Conservation (phyloP, 805 yeast genomes). For the Zygosaccharomyces rouxii region DNA sequence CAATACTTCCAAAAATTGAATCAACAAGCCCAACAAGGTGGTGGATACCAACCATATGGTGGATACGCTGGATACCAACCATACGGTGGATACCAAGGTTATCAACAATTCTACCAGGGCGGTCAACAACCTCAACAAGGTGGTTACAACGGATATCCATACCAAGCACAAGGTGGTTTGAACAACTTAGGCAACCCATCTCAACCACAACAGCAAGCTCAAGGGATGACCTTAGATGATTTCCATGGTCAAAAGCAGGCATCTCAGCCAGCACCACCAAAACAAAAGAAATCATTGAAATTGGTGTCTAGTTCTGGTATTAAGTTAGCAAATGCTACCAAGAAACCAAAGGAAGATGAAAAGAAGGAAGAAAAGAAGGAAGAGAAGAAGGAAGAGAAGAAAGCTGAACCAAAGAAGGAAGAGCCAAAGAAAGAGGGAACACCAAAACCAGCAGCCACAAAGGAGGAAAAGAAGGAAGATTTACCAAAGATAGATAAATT, state of each 20-base stretch:
- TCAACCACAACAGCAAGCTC: slow-evolving; percentile 28
- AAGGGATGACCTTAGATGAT: slow-evolving; percentile 76
- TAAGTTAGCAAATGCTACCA: slow-evolving; percentile 53
- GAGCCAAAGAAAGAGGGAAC: slow-evolving; percentile 6
- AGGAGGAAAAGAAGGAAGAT: slow-evolving; percentile 17
- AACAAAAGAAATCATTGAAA: slow-evolving; percentile 65
- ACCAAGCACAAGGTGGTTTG: slow-evolving; percentile 25
- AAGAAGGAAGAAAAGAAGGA: slow-evolving; percentile 23
- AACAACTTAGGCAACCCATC: slow-evolving; percentile 22
- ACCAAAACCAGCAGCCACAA: neutral
- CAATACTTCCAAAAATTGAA: slow-evolving; percentile 26
- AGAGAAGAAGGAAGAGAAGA: slow-evolving; percentile 15
- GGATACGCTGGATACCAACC: slow-evolving; percentile 22
- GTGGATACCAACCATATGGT: slow-evolving; percentile 19
- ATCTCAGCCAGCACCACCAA: slow-evolving; percentile 30
- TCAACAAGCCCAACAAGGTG: slow-evolving; percentile 27
- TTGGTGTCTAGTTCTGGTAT: slow-evolving; percentile 62
- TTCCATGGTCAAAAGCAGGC: slow-evolving; percentile 46
- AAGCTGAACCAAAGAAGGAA: slow-evolving; percentile 17
- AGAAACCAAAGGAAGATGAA: slow-evolving; percentile 33
- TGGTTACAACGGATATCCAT: slow-evolving; percentile 22
- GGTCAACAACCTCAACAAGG: slow-evolving; percentile 14
- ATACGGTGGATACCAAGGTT: slow-evolving; percentile 25
- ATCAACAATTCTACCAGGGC: slow-evolving; percentile 24
- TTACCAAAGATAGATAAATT: slow-evolving; percentile 33